A percentile compares a stretch with the other conserved stretches of the same genome.
Conservation (phyloP, 1,139 yeast genomes). For the Pichia sp. region DNA sequence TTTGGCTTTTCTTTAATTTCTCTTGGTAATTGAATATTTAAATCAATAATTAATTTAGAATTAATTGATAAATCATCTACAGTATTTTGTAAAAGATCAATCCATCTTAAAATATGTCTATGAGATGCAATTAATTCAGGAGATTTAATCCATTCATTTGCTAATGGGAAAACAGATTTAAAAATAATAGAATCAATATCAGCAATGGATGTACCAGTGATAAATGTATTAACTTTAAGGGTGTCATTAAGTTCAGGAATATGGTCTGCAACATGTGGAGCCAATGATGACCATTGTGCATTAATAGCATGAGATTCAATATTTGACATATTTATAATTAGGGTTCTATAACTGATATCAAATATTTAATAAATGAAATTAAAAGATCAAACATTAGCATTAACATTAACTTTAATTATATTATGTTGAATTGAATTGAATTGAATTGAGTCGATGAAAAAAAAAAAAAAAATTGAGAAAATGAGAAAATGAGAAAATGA, state of each 20-base stretch:
- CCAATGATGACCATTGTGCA: conserved; percentile 74
- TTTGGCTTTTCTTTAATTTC: conserved; percentile 55
- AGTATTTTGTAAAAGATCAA: conserved; percentile 73
- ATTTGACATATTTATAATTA: too few relatives aligned
- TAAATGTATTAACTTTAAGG: conserved; percentile 63
- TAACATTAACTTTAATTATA: too few relatives aligned
- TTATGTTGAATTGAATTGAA: too few relatives aligned
- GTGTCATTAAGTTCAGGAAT: conserved; percentile 55
- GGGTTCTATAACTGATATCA: too few relatives aligned
- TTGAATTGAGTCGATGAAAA: too few relatives aligned
- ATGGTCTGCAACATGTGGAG: conserved; percentile 47
- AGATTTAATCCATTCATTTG: conserved; percentile 47
- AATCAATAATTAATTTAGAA: conserved; percentile 48
- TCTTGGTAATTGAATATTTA: conserved; percentile 59
- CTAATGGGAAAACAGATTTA: conserved; percentile 55
- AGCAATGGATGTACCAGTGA: conserved; percentile 60
- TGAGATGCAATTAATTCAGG: conserved; percentile 44
- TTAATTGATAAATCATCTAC: conserved; percentile 49
- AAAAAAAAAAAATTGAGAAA: too few relatives aligned
- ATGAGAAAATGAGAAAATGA: too few relatives aligned
- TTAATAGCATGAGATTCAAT: conserved; percentile 63
- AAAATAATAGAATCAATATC: conserved; percentile 65
- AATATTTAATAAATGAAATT: too few relatives aligned
- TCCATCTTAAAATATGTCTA: conserved; percentile 92
- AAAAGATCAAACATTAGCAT: too few relatives aligned